Percentiles rank a stretch among this genome's conserved stretches.
phyloP scores from a whole-genome alignment of 257 asterid genomes.

The Lithospermum erythrorhizon region DNA sequence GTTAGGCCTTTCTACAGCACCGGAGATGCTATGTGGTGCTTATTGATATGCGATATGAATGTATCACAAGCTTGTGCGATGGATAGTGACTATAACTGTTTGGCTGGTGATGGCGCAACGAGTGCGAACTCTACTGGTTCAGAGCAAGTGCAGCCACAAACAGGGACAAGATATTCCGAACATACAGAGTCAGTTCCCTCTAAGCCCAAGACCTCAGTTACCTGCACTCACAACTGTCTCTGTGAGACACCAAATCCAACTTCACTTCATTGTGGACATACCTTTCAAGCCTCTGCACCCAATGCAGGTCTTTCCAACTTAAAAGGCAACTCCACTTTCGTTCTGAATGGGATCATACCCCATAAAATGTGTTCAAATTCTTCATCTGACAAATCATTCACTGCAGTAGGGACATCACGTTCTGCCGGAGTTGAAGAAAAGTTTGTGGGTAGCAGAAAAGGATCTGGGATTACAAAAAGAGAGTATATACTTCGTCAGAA shows the following conservation, averaged over 20 bases:
- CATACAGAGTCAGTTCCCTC: constrained; percentile 28
- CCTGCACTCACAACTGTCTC: constrained; percentile 30
- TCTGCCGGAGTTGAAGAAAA: constrained; percentile 41
- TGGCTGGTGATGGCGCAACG: constrained; percentile 23
- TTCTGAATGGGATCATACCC: constrained; percentile 23
- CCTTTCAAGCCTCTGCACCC: constrained; percentile 43
- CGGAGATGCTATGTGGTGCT: constrained; percentile 98
- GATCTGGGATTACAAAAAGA: constrained; percentile 63
- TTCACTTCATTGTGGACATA: constrained; percentile 27
- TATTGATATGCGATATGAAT: constrained; percentile 87
- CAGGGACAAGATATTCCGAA: constrained; percentile 37
- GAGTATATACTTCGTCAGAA: constrained; percentile 66
- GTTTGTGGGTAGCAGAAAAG: constrained; percentile 51
- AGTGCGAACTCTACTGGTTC: constrained; percentile 28
- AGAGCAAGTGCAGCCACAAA: constrained; percentile 22
- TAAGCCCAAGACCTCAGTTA: constrained; percentile 30
- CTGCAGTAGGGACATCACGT: constrained; percentile 37
- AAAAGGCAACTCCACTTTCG: constrained; percentile 27
- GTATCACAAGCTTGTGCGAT: constrained; percentile 82
- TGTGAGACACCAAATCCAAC: constrained; percentile 22
- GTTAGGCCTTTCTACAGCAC: constrained; percentile 85
- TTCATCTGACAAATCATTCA: constrained; percentile 40
- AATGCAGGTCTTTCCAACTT: constrained; percentile 18
- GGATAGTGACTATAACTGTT: constrained; percentile 55
- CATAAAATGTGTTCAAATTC: constrained; percentile 37